These are phyloP conservation scores for Suillus hirtellus DNA, from an alignment of 768 basidiomycete genomes.

Conservation along the genomic window DNA sequence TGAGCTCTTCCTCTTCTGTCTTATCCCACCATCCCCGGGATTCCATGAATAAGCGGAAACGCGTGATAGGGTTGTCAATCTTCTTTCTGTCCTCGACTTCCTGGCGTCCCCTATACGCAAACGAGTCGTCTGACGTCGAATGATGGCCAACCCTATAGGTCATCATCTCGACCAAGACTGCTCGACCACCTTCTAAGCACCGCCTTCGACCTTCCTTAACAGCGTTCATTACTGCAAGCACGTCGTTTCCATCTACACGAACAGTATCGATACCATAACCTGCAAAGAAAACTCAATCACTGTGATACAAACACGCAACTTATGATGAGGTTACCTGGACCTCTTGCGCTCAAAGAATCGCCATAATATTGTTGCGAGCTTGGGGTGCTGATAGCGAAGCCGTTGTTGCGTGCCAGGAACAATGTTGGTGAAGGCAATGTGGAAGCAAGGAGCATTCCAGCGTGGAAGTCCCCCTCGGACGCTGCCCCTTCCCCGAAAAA, in stretches of 20 bases:
- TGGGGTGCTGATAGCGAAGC: conserved; percentile 95
- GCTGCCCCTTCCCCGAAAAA: conserved; percentile 96
- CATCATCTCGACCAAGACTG: conserved; percentile 88
- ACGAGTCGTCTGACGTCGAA: conserved; percentile 94
- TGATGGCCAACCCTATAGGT: conserved; percentile 94
- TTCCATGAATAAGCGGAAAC: conserved; percentile 86
- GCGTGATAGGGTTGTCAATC: conserved; percentile 84
- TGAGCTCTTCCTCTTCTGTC: conserved; percentile 70
- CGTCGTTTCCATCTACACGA: conserved; percentile 92
- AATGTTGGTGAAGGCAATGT: conserved; percentile 74
- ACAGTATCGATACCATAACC: conserved; percentile 86
- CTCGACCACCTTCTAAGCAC: conserved; percentile 77
- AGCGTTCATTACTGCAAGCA: conserved; percentile 78
- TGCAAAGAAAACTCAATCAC: background rate
- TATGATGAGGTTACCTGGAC: conserved; percentile 52
- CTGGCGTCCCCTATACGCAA: conserved; percentile 84
- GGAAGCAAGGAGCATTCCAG: conserved; percentile 79
- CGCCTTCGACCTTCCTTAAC: conserved; percentile 69
- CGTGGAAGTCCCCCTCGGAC: conserved; percentile 95
- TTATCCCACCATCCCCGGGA: conserved; percentile 83
- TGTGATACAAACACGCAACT: background rate
- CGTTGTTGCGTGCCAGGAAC: conserved; percentile 81
- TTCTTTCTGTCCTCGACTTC: conserved; percentile 93
- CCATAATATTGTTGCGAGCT: conserved; percentile 87
- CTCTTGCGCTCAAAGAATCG: conserved; percentile 90